These are phyloP conservation scores for Saposhnikovia divaricata DNA, from an alignment of 129 eudicot species.

Conservation along the genomic window DNA sequence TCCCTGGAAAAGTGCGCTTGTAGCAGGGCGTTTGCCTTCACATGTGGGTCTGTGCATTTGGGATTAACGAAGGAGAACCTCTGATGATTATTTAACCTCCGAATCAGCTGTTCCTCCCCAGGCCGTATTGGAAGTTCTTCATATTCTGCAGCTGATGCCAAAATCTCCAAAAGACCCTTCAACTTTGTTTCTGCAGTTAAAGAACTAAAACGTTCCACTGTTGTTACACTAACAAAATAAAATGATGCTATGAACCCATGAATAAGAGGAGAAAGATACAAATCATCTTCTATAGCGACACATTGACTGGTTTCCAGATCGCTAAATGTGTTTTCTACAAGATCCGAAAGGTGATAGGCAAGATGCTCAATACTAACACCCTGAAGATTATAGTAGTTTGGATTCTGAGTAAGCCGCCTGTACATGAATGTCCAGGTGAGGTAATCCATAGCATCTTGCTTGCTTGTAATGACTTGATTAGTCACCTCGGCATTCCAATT, in stretches of 20 bases:
- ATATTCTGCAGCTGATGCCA: conserved; percentile 82
- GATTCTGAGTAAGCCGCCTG: conserved; percentile 85
- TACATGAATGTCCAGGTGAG: conserved; percentile 92
- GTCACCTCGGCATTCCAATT: conserved; percentile 79
- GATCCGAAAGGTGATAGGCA: conserved; percentile 77
- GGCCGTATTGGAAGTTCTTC: conserved; percentile 68
- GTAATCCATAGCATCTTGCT: conserved; percentile 93
- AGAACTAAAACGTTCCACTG: conserved; percentile 69
- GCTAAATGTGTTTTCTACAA: conserved; percentile 70
- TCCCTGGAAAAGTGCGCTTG: conserved; percentile 94
- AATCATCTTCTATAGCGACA: conserved; percentile 56
- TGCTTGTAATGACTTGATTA: conserved; percentile 56
- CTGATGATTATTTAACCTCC: conserved; percentile 54
- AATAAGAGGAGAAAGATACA: conserved; percentile 49
- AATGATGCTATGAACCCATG: conserved; percentile 87
- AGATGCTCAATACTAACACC: conserved; percentile 84
- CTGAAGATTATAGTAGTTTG: conserved; percentile 84
- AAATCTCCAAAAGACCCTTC: conserved; percentile 77
- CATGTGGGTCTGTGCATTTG: conserved; percentile 62
- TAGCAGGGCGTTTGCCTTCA: conserved; percentile 63
- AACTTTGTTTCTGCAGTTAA: conserved; percentile 59
- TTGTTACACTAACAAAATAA: conserved; percentile 70
- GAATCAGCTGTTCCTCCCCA: conserved; percentile 64
- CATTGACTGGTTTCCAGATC: conserved; percentile 80
- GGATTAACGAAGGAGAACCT: conserved; percentile 71